These are phyloP conservation scores for Ceratocystis albifundus DNA, from an alignment of 2,329 filamentous ascomycete species.

Conservation along the genomic window DNA sequence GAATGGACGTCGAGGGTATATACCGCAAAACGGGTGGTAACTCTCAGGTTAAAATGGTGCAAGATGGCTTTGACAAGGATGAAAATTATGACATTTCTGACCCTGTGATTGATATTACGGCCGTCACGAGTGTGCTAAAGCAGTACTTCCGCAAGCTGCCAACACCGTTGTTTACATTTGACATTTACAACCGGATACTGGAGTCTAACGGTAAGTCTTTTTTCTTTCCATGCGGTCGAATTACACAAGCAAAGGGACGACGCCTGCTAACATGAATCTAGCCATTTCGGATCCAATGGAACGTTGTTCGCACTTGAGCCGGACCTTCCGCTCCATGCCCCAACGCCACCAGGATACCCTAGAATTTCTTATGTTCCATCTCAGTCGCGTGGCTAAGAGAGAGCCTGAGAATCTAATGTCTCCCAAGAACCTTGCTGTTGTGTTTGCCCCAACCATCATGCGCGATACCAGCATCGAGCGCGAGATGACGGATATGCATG, in stretches of 20 bases:
- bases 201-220: slow-evolving; percentile 58
- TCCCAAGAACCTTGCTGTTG: slow-evolving; percentile 86
- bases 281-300: slow-evolving; percentile 54
- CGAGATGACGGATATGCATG: slow-evolving; percentile 92
- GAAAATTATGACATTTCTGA: slow-evolving; percentile 88
- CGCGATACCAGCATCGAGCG: slow-evolving; percentile 76
- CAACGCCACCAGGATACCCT: slow-evolving; percentile 77
- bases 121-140: slow-evolving; percentile 89
- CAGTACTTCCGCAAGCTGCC: slow-evolving; percentile 95
- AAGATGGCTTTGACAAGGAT: slow-evolving; percentile 79
- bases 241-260: neutral
- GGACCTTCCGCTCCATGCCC: slow-evolving; percentile 67
- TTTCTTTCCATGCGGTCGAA: neutral
- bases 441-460: slow-evolving; percentile 97
- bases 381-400: slow-evolving; percentile 71
- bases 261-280: slow-evolving; percentile 29
- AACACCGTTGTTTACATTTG: slow-evolving; percentile 77
- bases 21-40: slow-evolving; percentile 95
- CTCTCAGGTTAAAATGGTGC: slow-evolving; percentile 78
- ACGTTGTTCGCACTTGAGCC: slow-evolving; percentile 58
- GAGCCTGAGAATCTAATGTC: slow-evolving; percentile 92
- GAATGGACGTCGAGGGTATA: slow-evolving; percentile 95
- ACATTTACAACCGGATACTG: slow-evolving; percentile 79
- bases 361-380: slow-evolving; percentile 87
- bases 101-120: slow-evolving; percentile 85